phyloP scores from a whole-genome alignment of 768 basidiomycete genomes.

The Lactarius deliciosus region DNA sequence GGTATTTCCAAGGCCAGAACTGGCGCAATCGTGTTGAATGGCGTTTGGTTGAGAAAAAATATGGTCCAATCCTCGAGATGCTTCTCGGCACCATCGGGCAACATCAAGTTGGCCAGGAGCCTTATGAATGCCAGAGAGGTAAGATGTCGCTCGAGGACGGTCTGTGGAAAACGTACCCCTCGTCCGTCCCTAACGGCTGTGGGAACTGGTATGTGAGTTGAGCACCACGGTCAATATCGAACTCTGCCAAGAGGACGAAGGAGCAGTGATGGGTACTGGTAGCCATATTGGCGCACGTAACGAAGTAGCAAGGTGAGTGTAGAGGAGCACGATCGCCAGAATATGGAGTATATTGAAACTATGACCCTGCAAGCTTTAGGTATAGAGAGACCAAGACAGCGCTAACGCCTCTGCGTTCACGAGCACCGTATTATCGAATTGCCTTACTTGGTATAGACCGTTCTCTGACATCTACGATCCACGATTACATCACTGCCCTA shows the following conservation, averaged over 20 bases:
- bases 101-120: constrained; percentile 94
- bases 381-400: neutral
- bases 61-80: constrained; percentile 97
- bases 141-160: neutral
- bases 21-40: constrained; percentile 82
- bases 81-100: constrained; percentile 96
- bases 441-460: constrained; percentile 13
- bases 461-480: neutral
- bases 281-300: constrained; percentile 42
- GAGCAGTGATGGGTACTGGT: constrained; percentile 77
- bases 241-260: constrained; percentile 96
- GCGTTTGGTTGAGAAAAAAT: constrained; percentile 95
- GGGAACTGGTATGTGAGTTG: constrained; percentile 96
- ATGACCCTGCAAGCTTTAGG: neutral
- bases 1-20: constrained; percentile 69
- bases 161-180: constrained; percentile 59
- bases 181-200: constrained; percentile 89
- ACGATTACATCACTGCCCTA: constrained; percentile 18
- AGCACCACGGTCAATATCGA: constrained; percentile 94
- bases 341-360: neutral
- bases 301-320: neutral
- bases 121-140: constrained; percentile 42
- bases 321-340: neutral
- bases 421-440: neutral
- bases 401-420: neutral